Conservation (phyloP, 2,329 filamentous ascomycete genomes). For the Aspergillus candidus region DNA sequence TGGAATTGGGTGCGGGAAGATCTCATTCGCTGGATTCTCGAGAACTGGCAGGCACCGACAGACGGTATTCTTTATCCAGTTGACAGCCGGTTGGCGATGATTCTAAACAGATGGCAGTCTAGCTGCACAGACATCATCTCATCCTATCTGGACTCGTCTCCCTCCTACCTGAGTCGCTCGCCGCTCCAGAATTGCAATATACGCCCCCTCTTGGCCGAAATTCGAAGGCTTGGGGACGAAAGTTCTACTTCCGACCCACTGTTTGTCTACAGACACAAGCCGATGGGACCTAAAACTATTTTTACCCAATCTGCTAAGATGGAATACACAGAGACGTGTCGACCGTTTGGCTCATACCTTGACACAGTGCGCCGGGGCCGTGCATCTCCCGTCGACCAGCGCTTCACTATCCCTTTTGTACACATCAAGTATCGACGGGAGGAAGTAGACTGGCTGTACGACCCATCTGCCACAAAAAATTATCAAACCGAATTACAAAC, state of each 20-base stretch:
- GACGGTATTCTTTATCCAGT: not conserved
- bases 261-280: constrained; percentile 6
- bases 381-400: not conserved
- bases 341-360: constrained; percentile 3
- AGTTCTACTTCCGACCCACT: constrained; percentile 6
- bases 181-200: not conserved
- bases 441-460: constrained; percentile 14
- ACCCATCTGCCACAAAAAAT: constrained; percentile 11
- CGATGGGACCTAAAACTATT: constrained; percentile 8
- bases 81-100: constrained; percentile 4
- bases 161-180: not conserved
- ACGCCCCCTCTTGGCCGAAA: constrained; percentile 1
- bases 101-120: constrained; percentile 14
- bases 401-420: constrained; percentile 7
- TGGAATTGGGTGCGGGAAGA: constrained; percentile 35
- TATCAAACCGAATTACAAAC: constrained; percentile 8
- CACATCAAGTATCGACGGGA: constrained; percentile 14
- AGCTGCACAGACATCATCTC: constrained; percentile 10
- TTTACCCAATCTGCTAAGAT: constrained; percentile 4
- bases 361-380: constrained; percentile 3
- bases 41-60: not conserved
- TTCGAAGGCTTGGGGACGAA: constrained; percentile 3
- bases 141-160: not conserved
- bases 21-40: constrained; percentile 8
- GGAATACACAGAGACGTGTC: constrained; percentile 8